Evolutionary conservation across 1,139 yeast species (phyloP), one percentile per base, ranked within the genome.

Genomic region (Suhomyces taliae): DNA sequence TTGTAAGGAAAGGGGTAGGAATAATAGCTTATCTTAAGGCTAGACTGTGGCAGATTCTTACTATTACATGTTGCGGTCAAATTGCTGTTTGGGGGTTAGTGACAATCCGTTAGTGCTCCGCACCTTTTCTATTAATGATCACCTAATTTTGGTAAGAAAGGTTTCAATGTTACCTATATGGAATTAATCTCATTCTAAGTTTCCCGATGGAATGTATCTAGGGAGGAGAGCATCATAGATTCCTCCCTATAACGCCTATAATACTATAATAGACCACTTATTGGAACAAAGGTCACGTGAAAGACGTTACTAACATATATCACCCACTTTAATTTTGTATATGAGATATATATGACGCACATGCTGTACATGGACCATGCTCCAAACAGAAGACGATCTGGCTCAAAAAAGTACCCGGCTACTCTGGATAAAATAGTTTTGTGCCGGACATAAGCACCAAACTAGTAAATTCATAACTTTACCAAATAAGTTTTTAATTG

Each of bases 61-160:
- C 9, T 9, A 9, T 29, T 29, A 29, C 32, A 29, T 29, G n/a
- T 12, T 37, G 26, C 34, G 26, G n/a, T 29, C 40, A 14, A 39
- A 39, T 39, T 39, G 41, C 41, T 39, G 35, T 39, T 39, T 39
- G 36, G 36, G 40, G 41, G 36, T 33, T 36, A 36, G 39, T 26
- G 27, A 36, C 27, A 36, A 8, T 38, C 9, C 34, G 40, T 34
- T 38, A 38, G 34, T 24, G 40, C 40, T 12, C 24, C 40, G 40
- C 40, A 38, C 40, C 34, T 38, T 24, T 14, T 27, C 10, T 38
- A 31, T 29, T 12, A 7, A 26, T 12, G 41, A 34, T 39, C 41
- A 39, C 36, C 32, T 29, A 27, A 5, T 39, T 39, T 33, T 24
- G 35, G 41, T 24, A 15, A 39, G 27, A 24, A 24, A 32, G 35